phyloP scores from a whole-genome alignment of 2,329 filamentous ascomycete species.

The Fusarium devonianum region DNA sequence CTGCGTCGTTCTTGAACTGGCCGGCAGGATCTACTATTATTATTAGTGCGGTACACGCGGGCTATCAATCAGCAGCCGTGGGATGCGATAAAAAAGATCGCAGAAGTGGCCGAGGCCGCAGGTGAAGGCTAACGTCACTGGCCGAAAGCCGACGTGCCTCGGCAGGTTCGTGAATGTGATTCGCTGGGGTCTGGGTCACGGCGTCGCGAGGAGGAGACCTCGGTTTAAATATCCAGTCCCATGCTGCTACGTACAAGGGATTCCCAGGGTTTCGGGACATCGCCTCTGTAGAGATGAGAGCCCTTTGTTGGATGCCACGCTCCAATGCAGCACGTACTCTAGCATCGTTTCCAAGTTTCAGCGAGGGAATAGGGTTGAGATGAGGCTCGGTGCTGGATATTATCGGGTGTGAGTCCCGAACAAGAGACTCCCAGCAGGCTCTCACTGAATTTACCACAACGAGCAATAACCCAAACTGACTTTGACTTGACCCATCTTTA shows the following conservation, averaged over 20 bases:
- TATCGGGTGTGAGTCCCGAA: background rate
- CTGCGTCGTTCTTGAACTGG: constrained; percentile 3
- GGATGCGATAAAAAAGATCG: constrained; percentile 28
- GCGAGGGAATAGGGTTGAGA: too few species aligned
- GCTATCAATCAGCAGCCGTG: constrained; percentile 23
- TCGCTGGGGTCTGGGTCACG: constrained; percentile 25
- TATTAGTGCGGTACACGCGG: constrained; percentile 4
- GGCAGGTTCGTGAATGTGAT: constrained; percentile 34
- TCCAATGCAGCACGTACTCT: too few species aligned
- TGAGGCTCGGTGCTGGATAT: background rate
- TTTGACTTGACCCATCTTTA: too few species aligned
- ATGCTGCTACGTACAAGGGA: too few species aligned
- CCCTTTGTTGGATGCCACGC: too few species aligned
- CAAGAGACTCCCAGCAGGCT: background rate
- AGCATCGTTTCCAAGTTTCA: too few species aligned
- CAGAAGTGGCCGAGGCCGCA: constrained; percentile 38
- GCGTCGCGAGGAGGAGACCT: constrained; percentile 7
- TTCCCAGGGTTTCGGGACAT: too few species aligned
- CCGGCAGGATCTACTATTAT: too few species aligned
- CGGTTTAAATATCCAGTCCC: too few species aligned
- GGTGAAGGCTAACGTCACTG: constrained; percentile 20
- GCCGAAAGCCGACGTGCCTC: constrained; percentile 31
- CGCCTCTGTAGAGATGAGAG: too few species aligned
- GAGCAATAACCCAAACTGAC: background rate
- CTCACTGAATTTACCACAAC: constrained; percentile 3